Base-by-base conservation (phyloP, 768 basidiomycete species). In the Mycena vitilis region DNA sequence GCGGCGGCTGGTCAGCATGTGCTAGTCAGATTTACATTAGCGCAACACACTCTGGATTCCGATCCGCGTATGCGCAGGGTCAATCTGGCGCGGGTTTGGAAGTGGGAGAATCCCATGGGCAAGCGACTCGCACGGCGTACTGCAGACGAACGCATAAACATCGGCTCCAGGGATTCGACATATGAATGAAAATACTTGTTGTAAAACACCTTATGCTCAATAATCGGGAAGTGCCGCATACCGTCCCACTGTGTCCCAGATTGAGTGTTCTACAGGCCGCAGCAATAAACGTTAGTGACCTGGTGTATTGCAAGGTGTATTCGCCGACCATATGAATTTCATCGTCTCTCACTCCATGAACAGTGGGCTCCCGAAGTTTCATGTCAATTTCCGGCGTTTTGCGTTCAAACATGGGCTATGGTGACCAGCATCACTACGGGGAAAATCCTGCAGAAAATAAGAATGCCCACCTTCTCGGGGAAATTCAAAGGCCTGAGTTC, bases 11-110 rank as follows among this genome's bases (percentile, higher is more conserved):
- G 57, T 47, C 54, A 73, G 52, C 57, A 55, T 49, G 60, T 47
- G 25, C 13, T 40, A 12, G 18, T 20, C 23, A 59, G 36, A 20
- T n/a, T 23, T 63, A 22, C 20, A 37, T 4, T 8, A 42, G 20
- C 59, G 30, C 51, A n/a, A 81, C 89, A 4, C 68, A 91, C 91
- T 91, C 73, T 92, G 91, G 30, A 92, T 89, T 7, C 90, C 91
- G 63, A 89, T 82, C 71, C 84, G 87, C 61, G 84, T 78, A 44
- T 83, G 75, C 11, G 71, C 78, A 5, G 81, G 81, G 70, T 87
- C 85, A 48, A 90, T 82, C 49, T 83, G 76, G 52, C 76, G 77
- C 6, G 88, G 87, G 67, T 87, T 82, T 16, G 84, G 80, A 38
- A 86, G 80, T n/a, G 81, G 78, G 48, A 86, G 77, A 20, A 83